Conservation (phyloP, 306 rosid species). For the Lagenaria siceraria region DNA sequence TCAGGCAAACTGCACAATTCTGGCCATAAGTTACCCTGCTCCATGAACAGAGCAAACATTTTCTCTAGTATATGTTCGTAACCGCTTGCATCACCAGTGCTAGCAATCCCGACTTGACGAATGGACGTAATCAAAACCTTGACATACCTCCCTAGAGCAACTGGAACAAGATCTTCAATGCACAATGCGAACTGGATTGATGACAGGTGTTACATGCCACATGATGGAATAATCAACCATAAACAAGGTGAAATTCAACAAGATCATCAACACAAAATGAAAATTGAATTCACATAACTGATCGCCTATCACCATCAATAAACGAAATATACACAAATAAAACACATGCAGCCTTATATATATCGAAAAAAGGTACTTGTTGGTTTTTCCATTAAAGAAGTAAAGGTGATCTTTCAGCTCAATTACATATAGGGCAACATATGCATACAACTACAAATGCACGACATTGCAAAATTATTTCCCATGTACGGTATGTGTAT, state of each 20-base stretch:
- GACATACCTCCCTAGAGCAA: constrained; percentile 73
- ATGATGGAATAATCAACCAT: neutral
- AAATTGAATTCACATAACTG: neutral
- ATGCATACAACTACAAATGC: neutral
- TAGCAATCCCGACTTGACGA: constrained; percentile 34
- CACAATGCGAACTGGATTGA: constrained; percentile 78
- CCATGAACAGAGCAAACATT: constrained; percentile 79
- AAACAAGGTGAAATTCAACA: neutral
- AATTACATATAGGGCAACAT: neutral
- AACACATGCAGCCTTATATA: neutral
- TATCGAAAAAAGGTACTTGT: neutral
- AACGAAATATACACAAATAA: neutral
- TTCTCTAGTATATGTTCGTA: constrained; percentile 65
- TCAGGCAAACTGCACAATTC: constrained; percentile 80
- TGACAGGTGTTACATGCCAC: constrained; percentile 18
- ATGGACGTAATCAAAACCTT: constrained; percentile 58
- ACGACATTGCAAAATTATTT: neutral
- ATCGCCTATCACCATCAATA: neutral
- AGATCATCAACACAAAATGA: constrained; percentile 1
- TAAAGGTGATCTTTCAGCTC: neutral
- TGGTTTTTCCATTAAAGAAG: neutral
- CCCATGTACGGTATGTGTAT: neutral
- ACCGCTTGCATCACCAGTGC: constrained; percentile 30
- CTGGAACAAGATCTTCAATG: constrained; percentile 93
- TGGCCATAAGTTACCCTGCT: constrained; percentile 94